Base-by-base conservation (phyloP, 2,329 filamentous ascomycete genomes). In the Lasiodiplodia citricola region DNA sequence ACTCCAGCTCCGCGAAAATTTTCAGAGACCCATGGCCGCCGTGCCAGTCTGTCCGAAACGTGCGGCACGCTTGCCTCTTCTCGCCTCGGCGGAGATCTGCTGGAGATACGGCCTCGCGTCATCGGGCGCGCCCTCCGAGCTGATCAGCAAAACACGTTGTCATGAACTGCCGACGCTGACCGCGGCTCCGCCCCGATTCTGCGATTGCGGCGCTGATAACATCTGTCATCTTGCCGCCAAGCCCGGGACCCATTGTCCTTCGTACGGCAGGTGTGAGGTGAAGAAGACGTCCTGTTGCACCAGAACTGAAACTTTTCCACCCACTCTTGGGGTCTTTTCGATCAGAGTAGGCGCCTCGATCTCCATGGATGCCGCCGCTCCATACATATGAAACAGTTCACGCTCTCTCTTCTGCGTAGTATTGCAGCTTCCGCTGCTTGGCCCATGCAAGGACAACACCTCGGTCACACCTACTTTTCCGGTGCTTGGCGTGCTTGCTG, bases 71-170 rank as follows among this genome's bases (percentile, higher is more conserved):
- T 25, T 38, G 60, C 60, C 44, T 52, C 44, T 38, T 52, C 44
- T 35, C 47, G n/a, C 25, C 16, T 13, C 47, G 28, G 37, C 60
- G 60, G 60, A 38, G 47, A 52, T 64, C 25, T 25, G 28, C 47
- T 64, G 60, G 47, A 64, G 60, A 64, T 64, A 64, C 44, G 2
- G 47, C 21, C 47, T 52, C 44, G 60, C 60, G 47, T 52, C 44
- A 52, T 54, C 44, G 23, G n/a, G 25, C 16, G 21, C 41, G 14
- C 25, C 18, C 41, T 52, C 60, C 60, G 60, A 54, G 47, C 52
- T 31, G 60, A 64, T 64, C 60, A 54, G 60, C 60, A 64, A 60
- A 57, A 64, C 60, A 64, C 60, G 44, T 35, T 64, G 60, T 64
- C 58, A 63, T 63, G 58, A 11, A n/a, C n/a, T 63, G 18, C n/a